phyloP scores from a whole-genome alignment of 139 green algal species.

The Bryopsis sp. region DNA sequence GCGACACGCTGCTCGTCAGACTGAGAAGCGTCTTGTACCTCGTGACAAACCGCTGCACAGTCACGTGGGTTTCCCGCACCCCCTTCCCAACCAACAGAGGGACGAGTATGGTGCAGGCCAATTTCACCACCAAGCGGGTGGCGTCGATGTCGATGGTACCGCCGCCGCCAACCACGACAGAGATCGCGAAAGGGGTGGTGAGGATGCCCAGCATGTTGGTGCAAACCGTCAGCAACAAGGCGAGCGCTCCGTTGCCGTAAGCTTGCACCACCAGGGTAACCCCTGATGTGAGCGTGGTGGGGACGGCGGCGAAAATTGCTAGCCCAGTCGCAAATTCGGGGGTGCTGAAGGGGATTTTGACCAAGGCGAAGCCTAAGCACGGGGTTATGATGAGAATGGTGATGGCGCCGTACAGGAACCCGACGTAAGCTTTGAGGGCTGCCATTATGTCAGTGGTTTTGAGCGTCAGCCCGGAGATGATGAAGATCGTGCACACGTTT shows the following conservation, averaged over 20 bases:
- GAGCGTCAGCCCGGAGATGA: slow-evolving; percentile 63
- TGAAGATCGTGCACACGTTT: slow-evolving; percentile 50
- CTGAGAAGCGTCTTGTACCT: slow-evolving; percentile 28
- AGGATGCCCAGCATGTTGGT: slow-evolving; percentile 73
- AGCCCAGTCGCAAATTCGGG: slow-evolving; percentile 60
- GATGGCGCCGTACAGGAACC: slow-evolving; percentile 38
- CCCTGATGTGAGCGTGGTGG: slow-evolving; percentile 71
- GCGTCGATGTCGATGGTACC: slow-evolving; percentile 42
- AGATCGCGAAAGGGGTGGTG: slow-evolving; percentile 52
- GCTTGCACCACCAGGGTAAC: slow-evolving; percentile 49
- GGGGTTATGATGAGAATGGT: slow-evolving; percentile 60
- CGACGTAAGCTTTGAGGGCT: slow-evolving; percentile 37
- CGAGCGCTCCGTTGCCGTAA: slow-evolving; percentile 66
- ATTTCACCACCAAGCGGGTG: slow-evolving; percentile 58
- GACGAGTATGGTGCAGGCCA: slow-evolving; percentile 64
- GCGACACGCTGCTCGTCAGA: slow-evolving; percentile 32
- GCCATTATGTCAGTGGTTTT: slow-evolving; percentile 52
- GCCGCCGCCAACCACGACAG: slow-evolving; percentile 37
- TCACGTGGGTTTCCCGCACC: slow-evolving; percentile 28
- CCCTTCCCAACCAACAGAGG: slow-evolving; percentile 54
- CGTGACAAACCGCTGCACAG: slow-evolving; percentile 21
- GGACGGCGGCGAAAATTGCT: slow-evolving; percentile 67
- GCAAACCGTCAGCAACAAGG: slow-evolving; percentile 65
- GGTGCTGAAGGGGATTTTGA: slow-evolving; percentile 41
- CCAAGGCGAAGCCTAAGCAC: slow-evolving; percentile 50